Conservation (phyloP, 495 filamentous ascomycete genomes). For the Trichoderma virens region DNA sequence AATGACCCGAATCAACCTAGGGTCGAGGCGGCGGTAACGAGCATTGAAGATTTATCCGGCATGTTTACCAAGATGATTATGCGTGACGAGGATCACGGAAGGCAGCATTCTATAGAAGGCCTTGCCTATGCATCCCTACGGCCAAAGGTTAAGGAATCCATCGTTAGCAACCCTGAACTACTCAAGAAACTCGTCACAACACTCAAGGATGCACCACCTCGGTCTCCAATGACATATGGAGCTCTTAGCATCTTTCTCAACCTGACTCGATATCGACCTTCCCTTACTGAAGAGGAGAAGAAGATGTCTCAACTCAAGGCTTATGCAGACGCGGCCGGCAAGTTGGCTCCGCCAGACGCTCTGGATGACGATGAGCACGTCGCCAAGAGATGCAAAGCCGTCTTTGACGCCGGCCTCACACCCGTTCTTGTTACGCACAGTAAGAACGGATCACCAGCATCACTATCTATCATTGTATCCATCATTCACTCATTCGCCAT, state of each 20-base stretch:
- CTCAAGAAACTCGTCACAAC: constrained; percentile 57
- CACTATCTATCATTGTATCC: constrained; percentile 58
- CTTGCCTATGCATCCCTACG: constrained; percentile 83
- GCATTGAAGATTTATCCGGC: constrained; percentile 62
- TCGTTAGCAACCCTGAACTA: constrained; percentile 58
- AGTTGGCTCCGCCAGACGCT: constrained; percentile 51
- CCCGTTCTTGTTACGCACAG: constrained; percentile 63
- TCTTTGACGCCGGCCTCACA: constrained; percentile 70
- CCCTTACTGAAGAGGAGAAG: constrained; percentile 84
- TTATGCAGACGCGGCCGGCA: constrained; percentile 75
- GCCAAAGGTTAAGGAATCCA: constrained; percentile 70
- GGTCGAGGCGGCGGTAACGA: constrained; percentile 43
- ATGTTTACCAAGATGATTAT: constrained; percentile 74
- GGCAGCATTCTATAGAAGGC: constrained; percentile 75
- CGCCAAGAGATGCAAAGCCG: constrained; percentile 60
- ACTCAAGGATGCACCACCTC: constrained; percentile 50
- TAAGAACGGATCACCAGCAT: constrained; percentile 56
- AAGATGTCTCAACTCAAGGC: constrained; percentile 83
- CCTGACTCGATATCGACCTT: constrained; percentile 71
- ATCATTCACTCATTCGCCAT: constrained; percentile 73
- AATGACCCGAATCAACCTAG: constrained; percentile 34
- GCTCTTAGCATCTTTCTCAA: constrained; percentile 76
- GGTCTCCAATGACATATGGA: constrained; percentile 72
- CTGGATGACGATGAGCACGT: constrained; percentile 70
- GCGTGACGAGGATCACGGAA: constrained; percentile 46